A percentile compares a stretch with the other conserved stretches of the same genome.
These are phyloP conservation scores for Euphorbia schlechtendalii DNA, from an alignment of 441 rosid genomes.

Conservation along the genomic window DNA sequence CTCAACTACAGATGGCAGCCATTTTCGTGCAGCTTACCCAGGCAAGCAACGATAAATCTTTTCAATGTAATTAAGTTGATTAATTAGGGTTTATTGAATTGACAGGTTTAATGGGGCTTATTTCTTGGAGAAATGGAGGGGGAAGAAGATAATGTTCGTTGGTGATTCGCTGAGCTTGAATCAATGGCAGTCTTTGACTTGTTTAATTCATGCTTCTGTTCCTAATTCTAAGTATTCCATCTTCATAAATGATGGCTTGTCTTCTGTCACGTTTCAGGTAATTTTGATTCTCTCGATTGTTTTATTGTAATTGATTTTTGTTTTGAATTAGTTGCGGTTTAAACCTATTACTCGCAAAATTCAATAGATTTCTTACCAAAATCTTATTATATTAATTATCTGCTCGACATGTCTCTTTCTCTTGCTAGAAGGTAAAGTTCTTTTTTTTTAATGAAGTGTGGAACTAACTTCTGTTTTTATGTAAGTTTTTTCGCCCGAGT, in stretches of 20 bases:
- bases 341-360: too few relatives aligned
- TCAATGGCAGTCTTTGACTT: slow-evolving; percentile 51
- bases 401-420: too few relatives aligned
- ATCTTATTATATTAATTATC: too few relatives aligned
- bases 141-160: slow-evolving; percentile 50
- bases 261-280: slow-evolving; percentile 35
- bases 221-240: slow-evolving; percentile 33
- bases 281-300: not conserved
- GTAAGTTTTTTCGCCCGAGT: too few relatives aligned
- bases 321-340: too few relatives aligned
- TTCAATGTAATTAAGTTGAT: too few relatives aligned
- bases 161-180: slow-evolving; percentile 59
- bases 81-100: not conserved
- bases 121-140: slow-evolving; percentile 37
- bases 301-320: too few relatives aligned
- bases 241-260: slow-evolving; percentile 10
- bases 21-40: slow-evolving; percentile 57
- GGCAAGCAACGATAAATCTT: too few relatives aligned
- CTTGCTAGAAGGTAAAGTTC: too few relatives aligned
- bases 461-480: not conserved
- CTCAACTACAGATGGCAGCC: slow-evolving; percentile 91
- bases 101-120: slow-evolving; percentile 41
- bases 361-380: too few relatives aligned
- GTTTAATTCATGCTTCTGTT: slow-evolving; percentile 45
- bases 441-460: too few relatives aligned